phyloP scores from a whole-genome alignment of 2,329 filamentous ascomycete species.

The Ophiocordyceps camponoti-saundersi region DNA sequence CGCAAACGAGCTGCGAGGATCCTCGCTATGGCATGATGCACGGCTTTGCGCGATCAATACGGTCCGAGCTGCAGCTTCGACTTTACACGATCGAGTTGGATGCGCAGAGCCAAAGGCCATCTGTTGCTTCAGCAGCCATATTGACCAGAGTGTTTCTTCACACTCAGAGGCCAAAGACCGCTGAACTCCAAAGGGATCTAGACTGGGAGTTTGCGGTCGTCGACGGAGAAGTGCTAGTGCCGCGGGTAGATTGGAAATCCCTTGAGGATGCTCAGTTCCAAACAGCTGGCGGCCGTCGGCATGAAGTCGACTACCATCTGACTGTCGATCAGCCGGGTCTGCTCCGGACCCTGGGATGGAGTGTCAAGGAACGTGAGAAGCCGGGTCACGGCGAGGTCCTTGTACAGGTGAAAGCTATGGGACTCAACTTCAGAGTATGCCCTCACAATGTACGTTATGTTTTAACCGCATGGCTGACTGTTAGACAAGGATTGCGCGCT shows the following conservation, averaged over 20 bases:
- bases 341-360: neutral
- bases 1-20: slow-evolving; percentile 1
- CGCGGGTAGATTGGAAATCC: too few relatives aligned
- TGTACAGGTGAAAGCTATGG: neutral
- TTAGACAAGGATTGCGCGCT: slow-evolving; percentile 3
- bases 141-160: neutral
- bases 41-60: slow-evolving; percentile 2
- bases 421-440: neutral
- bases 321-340: neutral
- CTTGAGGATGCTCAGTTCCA: too few relatives aligned
- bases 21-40: slow-evolving; percentile 1
- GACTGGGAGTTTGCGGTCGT: too few relatives aligned
- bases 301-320: neutral
- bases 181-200: neutral
- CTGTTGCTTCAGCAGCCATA: neutral
- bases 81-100: slow-evolving; percentile 2
- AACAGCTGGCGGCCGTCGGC: too few relatives aligned
- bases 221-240: too few relatives aligned
- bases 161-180: neutral
- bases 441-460: too few relatives aligned
- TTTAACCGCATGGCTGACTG: too few relatives aligned
- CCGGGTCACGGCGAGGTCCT: neutral
- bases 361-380: neutral
- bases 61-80: slow-evolving; percentile 1
- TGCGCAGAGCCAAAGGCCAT: neutral